A percentile compares a stretch with the other conserved stretches of the same genome.
phyloP scores from a whole-genome alignment of 2,329 filamentous ascomycete species.

The Penicillium corylophilum region DNA sequence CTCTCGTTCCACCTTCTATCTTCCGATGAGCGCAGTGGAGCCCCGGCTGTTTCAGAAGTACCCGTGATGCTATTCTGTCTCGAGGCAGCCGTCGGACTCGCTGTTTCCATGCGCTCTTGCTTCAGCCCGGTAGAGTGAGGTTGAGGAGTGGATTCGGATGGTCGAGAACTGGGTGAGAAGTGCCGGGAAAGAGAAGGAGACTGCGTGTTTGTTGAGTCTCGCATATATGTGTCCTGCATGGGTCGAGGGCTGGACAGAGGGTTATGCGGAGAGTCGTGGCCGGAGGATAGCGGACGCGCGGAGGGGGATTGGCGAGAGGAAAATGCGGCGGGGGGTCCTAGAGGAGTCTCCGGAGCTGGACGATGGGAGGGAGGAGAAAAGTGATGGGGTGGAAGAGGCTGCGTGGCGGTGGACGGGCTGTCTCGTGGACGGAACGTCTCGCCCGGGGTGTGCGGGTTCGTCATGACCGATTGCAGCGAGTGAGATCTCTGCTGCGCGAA shows the following conservation, averaged over 20 bases:
- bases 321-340: constrained; percentile 45
- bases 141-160: constrained; percentile 28
- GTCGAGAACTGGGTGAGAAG: constrained; percentile 40
- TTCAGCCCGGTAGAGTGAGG: constrained; percentile 56
- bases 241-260: constrained; percentile 35
- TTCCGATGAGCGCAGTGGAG: constrained; percentile 26
- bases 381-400: constrained; percentile 34
- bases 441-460: constrained; percentile 33
- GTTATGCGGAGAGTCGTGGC: constrained; percentile 35
- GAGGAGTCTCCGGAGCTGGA: constrained; percentile 50
- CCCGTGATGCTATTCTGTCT: constrained; percentile 30
- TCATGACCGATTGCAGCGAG: constrained; percentile 41
- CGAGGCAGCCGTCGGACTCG: constrained; percentile 70
- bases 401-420: constrained; percentile 34
- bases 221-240: constrained; percentile 29
- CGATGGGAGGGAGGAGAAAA: constrained; percentile 38
- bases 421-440: constrained; percentile 37
- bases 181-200: constrained; percentile 32
- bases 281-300: constrained; percentile 38
- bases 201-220: constrained; percentile 25
- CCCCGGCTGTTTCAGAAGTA: constrained; percentile 25
- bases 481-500: constrained; percentile 40
- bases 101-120: constrained; percentile 68
- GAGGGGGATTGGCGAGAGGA: constrained; percentile 38
- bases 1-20: constrained; percentile 32